These are phyloP conservation scores for Erysiphe pisi DNA, from an alignment of 2,329 filamentous ascomycete species.

Conservation along the genomic window DNA sequence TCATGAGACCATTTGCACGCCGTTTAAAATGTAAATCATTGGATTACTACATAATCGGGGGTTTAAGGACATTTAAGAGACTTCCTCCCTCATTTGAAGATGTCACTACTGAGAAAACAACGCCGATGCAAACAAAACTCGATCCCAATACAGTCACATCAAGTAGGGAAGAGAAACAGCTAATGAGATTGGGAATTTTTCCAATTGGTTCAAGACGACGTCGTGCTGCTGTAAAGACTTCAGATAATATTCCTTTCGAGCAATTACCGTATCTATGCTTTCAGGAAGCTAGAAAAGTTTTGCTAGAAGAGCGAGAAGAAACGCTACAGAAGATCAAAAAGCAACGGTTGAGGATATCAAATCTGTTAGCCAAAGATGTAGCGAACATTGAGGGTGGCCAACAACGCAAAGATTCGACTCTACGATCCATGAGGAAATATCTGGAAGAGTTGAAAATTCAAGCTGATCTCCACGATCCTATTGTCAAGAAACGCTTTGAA, in stretches of 20 bases:
- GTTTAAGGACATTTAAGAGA: constrained; percentile 35
- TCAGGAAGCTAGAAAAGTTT: constrained; percentile 80
- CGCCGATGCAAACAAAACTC: constrained; percentile 36
- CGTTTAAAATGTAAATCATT: no score
- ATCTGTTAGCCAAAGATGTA: constrained; percentile 50
- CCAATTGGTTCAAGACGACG: constrained; percentile 78
- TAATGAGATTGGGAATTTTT: constrained; percentile 57
- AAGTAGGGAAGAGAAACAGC: constrained; percentile 52
- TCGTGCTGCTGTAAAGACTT: constrained; percentile 55
- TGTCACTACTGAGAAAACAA: constrained; percentile 38
- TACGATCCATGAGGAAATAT: constrained; percentile 60
- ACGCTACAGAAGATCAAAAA: constrained; percentile 64
- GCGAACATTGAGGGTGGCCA: constrained; percentile 52
- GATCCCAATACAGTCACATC: constrained; percentile 61
- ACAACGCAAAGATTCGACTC: constrained; percentile 51
- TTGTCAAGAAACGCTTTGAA: constrained; percentile 88
- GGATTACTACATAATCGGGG: constrained; percentile 31
- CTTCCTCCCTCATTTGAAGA: constrained; percentile 38
- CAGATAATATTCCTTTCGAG: constrained; percentile 67
- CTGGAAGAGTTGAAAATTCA: constrained; percentile 74
- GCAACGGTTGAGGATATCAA: constrained; percentile 57
- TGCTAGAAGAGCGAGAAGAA: constrained; percentile 67
- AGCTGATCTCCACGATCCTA: constrained; percentile 88
- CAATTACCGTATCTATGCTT: constrained; percentile 95
- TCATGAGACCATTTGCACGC: no score